Base-by-base conservation (phyloP, 805 yeast genomes). In the Candida oleophila region DNA sequence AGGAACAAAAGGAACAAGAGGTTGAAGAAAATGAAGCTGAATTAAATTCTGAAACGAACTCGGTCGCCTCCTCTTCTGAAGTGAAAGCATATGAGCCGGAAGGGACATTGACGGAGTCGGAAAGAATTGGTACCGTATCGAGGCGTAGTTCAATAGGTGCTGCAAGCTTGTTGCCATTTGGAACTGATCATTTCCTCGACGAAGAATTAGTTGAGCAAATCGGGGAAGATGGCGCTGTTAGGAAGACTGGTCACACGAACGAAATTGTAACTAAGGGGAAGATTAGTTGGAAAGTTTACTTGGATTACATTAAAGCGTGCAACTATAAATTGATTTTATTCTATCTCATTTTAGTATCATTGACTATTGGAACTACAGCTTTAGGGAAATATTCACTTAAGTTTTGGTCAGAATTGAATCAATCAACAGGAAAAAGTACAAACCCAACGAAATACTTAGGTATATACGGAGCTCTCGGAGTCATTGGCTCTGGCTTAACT, bases 351-450 rank as follows among this genome's bases (percentile, higher is more conserved):
- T 58, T 59, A 9, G 52, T 60, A 7, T 51, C 54, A 3, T 41
- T 51, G 41, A 55, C 60, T 18, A 57, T 61, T 28, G 45, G 50
- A 9, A 47, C 53, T n/a, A 45, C 50, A 3, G 49, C 62, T 39
- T 41, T 55, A 16, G 65, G 65, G 25, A 63, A 58, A 37, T 63
- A 62, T 47, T 49, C 65, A 8, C 56, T 69, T 50, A 66, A 65
- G 48, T 50, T 54, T 41, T 69, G 74, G 74, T 67, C 74, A 1
- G 71, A 68, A 45, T 44, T 51, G 22, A 68, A 67, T 44, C 49
- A 55, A 20, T 46, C 45, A 16, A 45, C 45, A 9, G 66, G 65
- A 3, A 39, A 51, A 40, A 68, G 64, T 42, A 59, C 58, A n/a
- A 28, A 53, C 12, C 60, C 69, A 4, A 46, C 48, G 0, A 53